Evolutionary conservation across 2,329 filamentous ascomycete species (phyloP).

Genomic region (Clarireedia monteithiana): DNA sequence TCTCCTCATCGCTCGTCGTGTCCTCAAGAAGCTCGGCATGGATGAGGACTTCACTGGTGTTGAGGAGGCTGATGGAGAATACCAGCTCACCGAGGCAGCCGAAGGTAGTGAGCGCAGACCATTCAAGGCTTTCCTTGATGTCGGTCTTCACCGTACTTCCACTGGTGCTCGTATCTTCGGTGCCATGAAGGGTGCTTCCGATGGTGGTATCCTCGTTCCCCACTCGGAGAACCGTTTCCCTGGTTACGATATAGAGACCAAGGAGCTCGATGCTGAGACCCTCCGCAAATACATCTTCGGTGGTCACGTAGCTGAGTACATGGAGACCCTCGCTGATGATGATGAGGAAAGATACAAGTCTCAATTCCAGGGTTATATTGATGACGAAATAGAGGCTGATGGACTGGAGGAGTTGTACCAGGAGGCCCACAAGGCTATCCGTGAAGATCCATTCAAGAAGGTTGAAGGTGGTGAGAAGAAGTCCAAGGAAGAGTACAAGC

Average conservation of each 20-base stretch:
- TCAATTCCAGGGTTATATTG: slow-evolving; percentile 97
- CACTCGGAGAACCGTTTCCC: slow-evolving; percentile 99
- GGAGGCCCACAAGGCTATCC: slow-evolving; percentile 93
- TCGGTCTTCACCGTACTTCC: slow-evolving; percentile 93
- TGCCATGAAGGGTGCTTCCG: slow-evolving; percentile 99
- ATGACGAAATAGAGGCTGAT: slow-evolving; percentile 93
- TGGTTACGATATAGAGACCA: slow-evolving; percentile 91
- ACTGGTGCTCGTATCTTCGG: slow-evolving; percentile 98
- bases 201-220: slow-evolving; percentile 92
- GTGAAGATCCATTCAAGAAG: slow-evolving; percentile 98
- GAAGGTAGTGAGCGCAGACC: slow-evolving; percentile 87
- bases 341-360: slow-evolving; percentile 99
- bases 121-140: slow-evolving; percentile 99
- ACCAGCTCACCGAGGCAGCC: slow-evolving; percentile 85
- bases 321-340: slow-evolving; percentile 98
- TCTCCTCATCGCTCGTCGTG: slow-evolving; percentile 93
- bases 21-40: slow-evolving; percentile 92
- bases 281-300: slow-evolving; percentile 99
- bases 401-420: slow-evolving; percentile 94
- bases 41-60: slow-evolving; percentile 92
- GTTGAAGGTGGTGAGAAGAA: slow-evolving; percentile 73
- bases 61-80: slow-evolving; percentile 95
- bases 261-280: slow-evolving; percentile 95
- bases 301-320: slow-evolving; percentile 99
- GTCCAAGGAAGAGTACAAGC: slow-evolving; percentile 95